Base-by-base conservation (phyloP, 306 rosid genomes). In the Phaseolus lunatus region DNA sequence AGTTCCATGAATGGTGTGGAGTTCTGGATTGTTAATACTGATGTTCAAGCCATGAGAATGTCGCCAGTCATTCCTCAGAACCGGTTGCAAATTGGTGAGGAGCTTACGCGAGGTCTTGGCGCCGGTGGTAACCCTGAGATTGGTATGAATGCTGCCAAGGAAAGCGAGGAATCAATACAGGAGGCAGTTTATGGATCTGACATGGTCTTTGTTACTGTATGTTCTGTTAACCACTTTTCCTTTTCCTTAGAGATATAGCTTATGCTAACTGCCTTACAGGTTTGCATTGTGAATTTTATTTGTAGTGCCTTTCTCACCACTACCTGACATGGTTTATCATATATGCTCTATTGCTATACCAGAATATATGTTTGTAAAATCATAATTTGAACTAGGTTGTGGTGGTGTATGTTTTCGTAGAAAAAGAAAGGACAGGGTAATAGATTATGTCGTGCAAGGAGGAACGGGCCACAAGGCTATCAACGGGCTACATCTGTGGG, bases 121-220 rank as follows among this genome's bases (percentile, higher is more conserved):
- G 97, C 99, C 1, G 99, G 99, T 82, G 99, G 99, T 43, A 92
- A 92, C 84, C 99, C 99, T 2, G 99, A 95, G 70, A 90, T 95
- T 81, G 99, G 99, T 66, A 95, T 95, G 99, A 95, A 87, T 88
- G 99, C 99, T 81, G 99, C 99, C 37, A 87, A 95, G 73, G 99
- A 95, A 77, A 95, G 99, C 84, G 87, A 79, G 80, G 89, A 91
- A 61, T 88, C 92, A 0, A 89, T 95, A 74, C 93, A 95, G 81
- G 97, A 86, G 86, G 93, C 99, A 0, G 91, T 95, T 75, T 86
- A 82, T 80, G 99, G 99, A 70, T 80, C 99, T 74, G 99, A 95
- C 66, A 95, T 95, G 99, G 97, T 95, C 76, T 95, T 95, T 72
- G 99, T 95, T 61, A 95, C 99, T 13, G 99, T 95, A 87, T 73